Base-by-base conservation (phyloP, 208 protist species). In the Wallacemonas rigidus region DNA sequence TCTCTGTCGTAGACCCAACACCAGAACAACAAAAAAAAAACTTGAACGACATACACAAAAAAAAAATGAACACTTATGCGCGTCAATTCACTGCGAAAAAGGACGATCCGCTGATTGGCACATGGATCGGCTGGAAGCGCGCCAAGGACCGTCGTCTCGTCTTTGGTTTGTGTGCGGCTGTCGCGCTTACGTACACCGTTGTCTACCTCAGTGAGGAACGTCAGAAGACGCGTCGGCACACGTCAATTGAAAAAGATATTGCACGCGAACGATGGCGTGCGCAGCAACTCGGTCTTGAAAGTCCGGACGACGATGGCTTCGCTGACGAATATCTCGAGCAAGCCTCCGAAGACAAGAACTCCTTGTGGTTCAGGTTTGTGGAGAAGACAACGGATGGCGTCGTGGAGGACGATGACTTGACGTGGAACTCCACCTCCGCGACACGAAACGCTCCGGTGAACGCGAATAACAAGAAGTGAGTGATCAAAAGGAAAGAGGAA, bases 181-280 rank as follows among this genome's bases (percentile, higher is more conserved):
- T 79, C 11, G 43, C 81, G 7, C 56, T 77, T 62, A 85, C 80
- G 44, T 93, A 93, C 77, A 64, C 61, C 0, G 79, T 58, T 1
- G 82, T 93, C 11, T 86, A 86, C 67, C 80, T 77, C n/a, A 79
- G 14, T 63, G 88, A 93, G 67, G 88, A 91, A 74, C 75, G 70
- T 26, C 74, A 93, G 63, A 67, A 75, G 44, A 57, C 67, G 7
- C 80, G 88, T 38, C 80, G 83, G 6, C 88, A 93, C 72, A 63
- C 68, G 15, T 91, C 86, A 3, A 93, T 93, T 58, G 81, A 86
- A 50, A 93, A 93, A 67, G 88, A 93, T 54, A 93, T 93, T 74
- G 86, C 89, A 63, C 81, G 88, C 2, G 88, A 93, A 75, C 79
- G 79, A n/a, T 93, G 88, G 86, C 81, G 88, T 15, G 88, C 88